phyloP scores from a whole-genome alignment of 129 eudicot species.

The Oenanthe sinensis region DNA sequence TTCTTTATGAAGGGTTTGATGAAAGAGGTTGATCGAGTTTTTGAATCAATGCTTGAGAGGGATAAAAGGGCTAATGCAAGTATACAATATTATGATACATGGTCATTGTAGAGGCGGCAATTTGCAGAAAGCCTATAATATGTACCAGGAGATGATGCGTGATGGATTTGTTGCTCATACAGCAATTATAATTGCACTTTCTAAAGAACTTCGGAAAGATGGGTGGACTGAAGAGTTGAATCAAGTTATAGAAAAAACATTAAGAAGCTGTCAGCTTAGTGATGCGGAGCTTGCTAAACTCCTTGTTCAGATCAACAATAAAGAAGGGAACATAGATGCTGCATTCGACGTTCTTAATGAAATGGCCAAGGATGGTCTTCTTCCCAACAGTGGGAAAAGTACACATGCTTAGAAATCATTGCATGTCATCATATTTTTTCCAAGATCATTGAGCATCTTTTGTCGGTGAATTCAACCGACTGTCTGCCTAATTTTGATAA shows the following conservation, averaged over 20 bases:
- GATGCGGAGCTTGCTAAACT: conserved; percentile 89
- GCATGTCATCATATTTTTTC: neutral
- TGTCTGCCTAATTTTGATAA: neutral
- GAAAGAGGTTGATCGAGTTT: conserved; percentile 86
- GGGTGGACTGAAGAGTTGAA: conserved; percentile 47
- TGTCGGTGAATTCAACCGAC: neutral
- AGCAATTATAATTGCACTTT: conserved; percentile 53
- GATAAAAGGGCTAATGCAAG: conserved; percentile 39
- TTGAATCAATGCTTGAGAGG: conserved; percentile 48
- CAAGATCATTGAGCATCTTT: neutral
- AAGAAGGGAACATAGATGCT: conserved; percentile 83
- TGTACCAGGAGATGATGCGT: conserved; percentile 59
- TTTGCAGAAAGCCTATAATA: conserved; percentile 53
- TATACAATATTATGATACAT: conserved; percentile 66
- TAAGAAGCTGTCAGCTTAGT: conserved; percentile 60
- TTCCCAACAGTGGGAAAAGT: conserved; percentile 69
- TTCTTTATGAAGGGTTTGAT: conserved; percentile 91
- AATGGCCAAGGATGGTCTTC: conserved; percentile 94
- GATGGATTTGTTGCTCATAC: conserved; percentile 71
- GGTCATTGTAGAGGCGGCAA: conserved; percentile 86
- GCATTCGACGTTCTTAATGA: conserved; percentile 65
- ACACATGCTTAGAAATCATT: conserved; percentile 23
- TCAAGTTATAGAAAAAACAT: conserved; percentile 51
- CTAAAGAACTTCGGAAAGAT: conserved; percentile 58
- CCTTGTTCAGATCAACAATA: conserved; percentile 69